phyloP scores from a whole-genome alignment of 179 eudicot species.

The Camellia oleifera region DNA sequence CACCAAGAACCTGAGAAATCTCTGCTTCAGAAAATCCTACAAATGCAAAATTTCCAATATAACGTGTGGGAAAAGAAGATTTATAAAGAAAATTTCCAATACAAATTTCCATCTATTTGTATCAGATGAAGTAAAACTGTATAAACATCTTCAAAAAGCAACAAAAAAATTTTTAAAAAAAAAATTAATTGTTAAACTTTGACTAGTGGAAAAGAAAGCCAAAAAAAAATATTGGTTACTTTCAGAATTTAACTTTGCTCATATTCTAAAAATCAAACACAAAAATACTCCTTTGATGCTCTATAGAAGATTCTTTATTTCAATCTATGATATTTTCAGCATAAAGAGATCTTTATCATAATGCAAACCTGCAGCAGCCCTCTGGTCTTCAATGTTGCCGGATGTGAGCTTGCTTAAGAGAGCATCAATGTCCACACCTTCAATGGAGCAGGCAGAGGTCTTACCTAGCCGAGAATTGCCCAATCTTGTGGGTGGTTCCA shows the following conservation, averaged over 20 bases:
- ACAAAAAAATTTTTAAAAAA: not conserved
- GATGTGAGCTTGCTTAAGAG: slow-evolving; percentile 63
- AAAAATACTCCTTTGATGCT: not conserved
- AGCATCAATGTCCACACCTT: slow-evolving; percentile 54
- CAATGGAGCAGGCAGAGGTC: slow-evolving; percentile 59
- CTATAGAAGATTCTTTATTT: not conserved
- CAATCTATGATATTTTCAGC: not conserved
- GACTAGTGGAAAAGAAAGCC: not conserved
- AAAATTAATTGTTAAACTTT: not conserved
- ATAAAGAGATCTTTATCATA: not conserved
- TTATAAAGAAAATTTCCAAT: not conserved
- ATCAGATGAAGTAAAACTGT: not conserved
- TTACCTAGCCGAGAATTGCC: slow-evolving; percentile 29
- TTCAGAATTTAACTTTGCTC: not conserved
- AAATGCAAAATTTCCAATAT: not conserved
- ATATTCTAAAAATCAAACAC: not conserved
- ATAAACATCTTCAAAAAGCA: not conserved
- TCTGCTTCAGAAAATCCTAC: not conserved
- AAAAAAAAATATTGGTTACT: not conserved
- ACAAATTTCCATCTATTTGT: not conserved
- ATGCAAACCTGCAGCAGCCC: slow-evolving; percentile 45
- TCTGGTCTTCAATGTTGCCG: slow-evolving; percentile 56
- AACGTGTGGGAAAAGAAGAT: too few relatives aligned
- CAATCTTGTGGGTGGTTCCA: slow-evolving; percentile 70
- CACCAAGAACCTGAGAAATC: not conserved